These are phyloP conservation scores for Chenopodium suecicum DNA, from an alignment of 148 eudicot genomes.

Conservation along the genomic window DNA sequence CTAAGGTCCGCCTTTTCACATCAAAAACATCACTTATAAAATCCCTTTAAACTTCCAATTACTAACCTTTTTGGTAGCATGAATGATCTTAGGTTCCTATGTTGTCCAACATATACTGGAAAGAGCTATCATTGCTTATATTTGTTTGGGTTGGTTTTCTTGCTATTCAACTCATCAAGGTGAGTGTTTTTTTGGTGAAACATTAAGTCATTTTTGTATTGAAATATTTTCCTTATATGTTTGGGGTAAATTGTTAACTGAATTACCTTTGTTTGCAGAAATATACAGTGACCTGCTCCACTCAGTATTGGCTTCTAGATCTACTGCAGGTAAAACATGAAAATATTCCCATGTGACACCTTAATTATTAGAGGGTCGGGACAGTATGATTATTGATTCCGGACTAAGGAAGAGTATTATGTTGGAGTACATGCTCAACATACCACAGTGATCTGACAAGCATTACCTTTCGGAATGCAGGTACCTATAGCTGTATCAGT, in stretches of 20 bases:
- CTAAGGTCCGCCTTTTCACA: slow-evolving; percentile 17
- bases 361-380: not conserved
- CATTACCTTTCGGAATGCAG: slow-evolving; percentile 14
- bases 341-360: not conserved
- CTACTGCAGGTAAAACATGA: slow-evolving; percentile 39
- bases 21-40: not conserved
- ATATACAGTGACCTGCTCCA: slow-evolving; percentile 44
- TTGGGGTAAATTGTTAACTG: not conserved
- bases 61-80: not conserved
- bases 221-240: not conserved
- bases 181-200: slow-evolving; percentile 8
- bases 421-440: not conserved
- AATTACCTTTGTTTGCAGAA: slow-evolving; percentile 32
- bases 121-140: slow-evolving; percentile 52
- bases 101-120: slow-evolving; percentile 58
- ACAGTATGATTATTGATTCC: not conserved
- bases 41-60: not conserved
- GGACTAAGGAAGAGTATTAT: not conserved
- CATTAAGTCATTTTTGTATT: not conserved
- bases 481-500: slow-evolving; percentile 49
- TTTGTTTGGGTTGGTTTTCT: slow-evolving; percentile 75
- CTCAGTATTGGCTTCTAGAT: slow-evolving; percentile 47
- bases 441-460: not conserved
- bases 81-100: slow-evolving; percentile 46
- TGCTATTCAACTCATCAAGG: slow-evolving; percentile 61